Evolutionary conservation across 73 alveolate species (phyloP).

Genomic region (Symbiodinium pilosum): DNA sequence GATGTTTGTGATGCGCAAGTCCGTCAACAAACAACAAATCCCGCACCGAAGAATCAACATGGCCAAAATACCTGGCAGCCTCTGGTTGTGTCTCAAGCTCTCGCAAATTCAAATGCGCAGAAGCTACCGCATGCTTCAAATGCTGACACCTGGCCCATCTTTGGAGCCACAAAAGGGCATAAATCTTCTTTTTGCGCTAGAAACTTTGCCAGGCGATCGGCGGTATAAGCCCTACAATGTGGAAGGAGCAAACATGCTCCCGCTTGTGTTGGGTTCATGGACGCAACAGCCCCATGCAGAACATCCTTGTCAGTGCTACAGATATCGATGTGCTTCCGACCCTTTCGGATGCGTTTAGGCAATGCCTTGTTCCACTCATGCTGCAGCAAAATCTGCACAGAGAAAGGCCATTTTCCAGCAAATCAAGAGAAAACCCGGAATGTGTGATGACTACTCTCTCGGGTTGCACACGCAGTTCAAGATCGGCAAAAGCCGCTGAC

Average conservation of each 20-base stretch:
- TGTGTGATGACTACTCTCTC: no score
- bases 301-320: background rate
- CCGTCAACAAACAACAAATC: background rate
- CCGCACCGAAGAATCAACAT: background rate
- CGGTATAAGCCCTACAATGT: background rate
- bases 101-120: no score
- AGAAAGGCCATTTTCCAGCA: no score
- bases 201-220: background rate
- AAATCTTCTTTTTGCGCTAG: background rate
- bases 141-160: background rate
- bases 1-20: no score
- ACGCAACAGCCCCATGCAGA: background rate
- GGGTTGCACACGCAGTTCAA: no score
- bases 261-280: background rate
- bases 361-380: no score
- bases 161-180: background rate
- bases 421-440: no score
- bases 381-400: no score
- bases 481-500: no score
- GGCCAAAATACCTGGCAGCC: background rate
- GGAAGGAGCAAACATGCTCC: background rate
- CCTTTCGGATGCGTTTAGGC: no score
- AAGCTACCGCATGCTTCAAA: background rate
- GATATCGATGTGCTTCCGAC: no score
- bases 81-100: background rate